phyloP scores from a whole-genome alignment of 2,329 filamentous ascomycete species.

The Cytospora chrysosperma region DNA sequence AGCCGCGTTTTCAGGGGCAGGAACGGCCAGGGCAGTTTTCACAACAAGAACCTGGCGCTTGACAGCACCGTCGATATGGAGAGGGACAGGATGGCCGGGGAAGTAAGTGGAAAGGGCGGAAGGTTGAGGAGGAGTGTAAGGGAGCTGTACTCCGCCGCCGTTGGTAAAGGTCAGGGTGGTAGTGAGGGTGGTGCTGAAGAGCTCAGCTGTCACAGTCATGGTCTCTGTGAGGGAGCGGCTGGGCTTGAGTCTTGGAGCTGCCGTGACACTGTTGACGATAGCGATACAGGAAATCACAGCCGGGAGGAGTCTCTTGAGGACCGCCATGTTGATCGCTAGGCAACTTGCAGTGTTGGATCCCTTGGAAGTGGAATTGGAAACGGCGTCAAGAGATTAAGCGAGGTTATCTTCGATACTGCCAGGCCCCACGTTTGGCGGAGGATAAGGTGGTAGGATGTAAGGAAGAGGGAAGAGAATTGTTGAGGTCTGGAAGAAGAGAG shows the following conservation, averaged over 20 bases:
- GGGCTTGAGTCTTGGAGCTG: neutral
- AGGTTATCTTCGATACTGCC: neutral
- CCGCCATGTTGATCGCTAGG: neutral
- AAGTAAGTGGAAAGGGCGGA: too few species aligned
- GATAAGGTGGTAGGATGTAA: neutral
- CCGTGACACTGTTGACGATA: neutral
- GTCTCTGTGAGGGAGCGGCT: neutral
- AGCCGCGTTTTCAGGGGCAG: neutral
- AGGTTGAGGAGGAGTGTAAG: neutral
- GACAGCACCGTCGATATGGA: neutral
- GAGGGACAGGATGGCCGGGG: neutral
- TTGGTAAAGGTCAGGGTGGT: neutral
- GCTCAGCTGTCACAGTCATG: neutral
- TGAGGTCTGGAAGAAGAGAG: neutral
- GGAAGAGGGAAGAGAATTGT: neutral
- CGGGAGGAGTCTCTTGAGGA: neutral
- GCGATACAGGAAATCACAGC: neutral
- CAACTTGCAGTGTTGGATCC: too few species aligned
- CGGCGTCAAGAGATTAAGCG: too few species aligned
- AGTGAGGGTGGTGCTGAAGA: neutral
- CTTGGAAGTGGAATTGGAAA: too few species aligned
- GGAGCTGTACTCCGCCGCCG: neutral
- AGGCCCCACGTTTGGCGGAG: neutral
- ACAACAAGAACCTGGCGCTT: neutral
- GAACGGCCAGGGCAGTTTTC: neutral